These are phyloP conservation scores for Clavispora asparagi DNA, from an alignment of 805 yeast species.

Conservation along the genomic window DNA sequence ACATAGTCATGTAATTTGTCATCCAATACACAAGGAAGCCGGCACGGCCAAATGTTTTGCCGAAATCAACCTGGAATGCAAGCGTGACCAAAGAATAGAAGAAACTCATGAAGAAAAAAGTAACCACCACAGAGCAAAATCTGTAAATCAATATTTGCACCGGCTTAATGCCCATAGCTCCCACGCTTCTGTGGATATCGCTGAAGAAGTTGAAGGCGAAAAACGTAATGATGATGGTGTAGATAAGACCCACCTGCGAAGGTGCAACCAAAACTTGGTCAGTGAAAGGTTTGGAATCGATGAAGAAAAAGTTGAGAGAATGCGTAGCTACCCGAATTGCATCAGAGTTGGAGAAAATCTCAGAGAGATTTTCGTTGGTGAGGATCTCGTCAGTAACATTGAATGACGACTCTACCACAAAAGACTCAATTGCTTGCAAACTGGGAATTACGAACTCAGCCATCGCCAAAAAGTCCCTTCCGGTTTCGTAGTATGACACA, in stretches of 20 bases:
- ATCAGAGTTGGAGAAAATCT: constrained; percentile 8
- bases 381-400: constrained; percentile 14
- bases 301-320: constrained; percentile 29
- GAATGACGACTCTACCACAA: constrained; percentile 23
- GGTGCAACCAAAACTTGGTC: constrained; percentile 58
- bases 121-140: constrained; percentile 41
- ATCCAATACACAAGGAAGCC: constrained; percentile 78
- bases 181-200: constrained; percentile 47
- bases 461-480: constrained; percentile 54
- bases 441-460: constrained; percentile 37
- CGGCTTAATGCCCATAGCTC: constrained; percentile 37
- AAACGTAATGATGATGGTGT: constrained; percentile 64
- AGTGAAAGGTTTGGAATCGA: constrained; percentile 48
- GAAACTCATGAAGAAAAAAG: constrained; percentile 54
- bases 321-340: constrained; percentile 19
- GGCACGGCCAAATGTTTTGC: constrained; percentile 52
- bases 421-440: constrained; percentile 29
- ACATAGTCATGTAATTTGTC: constrained; percentile 60
- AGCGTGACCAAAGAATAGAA: constrained; percentile 56
- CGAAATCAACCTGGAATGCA: constrained; percentile 62
- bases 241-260: constrained; percentile 70
- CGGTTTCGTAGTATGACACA: constrained; percentile 52
- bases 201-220: constrained; percentile 62
- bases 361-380: constrained; percentile 11
- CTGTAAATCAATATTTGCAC: constrained; percentile 50